Evolutionary conservation across 176 grass and related monocot genomes (phyloP).

Genomic region (Thinopyrum elongatum): DNA sequence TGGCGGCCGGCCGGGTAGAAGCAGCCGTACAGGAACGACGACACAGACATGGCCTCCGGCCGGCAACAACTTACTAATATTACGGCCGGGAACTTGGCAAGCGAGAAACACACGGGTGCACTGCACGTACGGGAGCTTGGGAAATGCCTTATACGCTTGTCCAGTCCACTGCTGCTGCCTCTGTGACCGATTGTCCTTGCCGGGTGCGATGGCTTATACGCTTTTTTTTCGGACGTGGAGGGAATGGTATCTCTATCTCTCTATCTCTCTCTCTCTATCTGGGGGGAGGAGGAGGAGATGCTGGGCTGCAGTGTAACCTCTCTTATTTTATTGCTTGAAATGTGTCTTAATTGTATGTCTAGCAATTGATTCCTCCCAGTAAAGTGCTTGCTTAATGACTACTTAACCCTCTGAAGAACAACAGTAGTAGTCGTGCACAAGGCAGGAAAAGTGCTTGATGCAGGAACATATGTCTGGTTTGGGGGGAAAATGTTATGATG

Average conservation of each 20-base stretch:
- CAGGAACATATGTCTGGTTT: too few relatives aligned
- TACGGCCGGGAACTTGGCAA: too few relatives aligned
- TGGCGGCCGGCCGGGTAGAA: too few relatives aligned
- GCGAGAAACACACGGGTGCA: background rate
- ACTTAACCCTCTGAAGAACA: background rate
- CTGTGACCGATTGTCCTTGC: background rate
- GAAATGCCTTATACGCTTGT: background rate
- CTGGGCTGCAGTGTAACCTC: background rate
- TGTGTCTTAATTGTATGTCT: background rate
- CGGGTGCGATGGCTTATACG: constrained; percentile 25
- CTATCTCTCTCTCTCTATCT: too few relatives aligned
- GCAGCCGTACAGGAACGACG: too few relatives aligned
- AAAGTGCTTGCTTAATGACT: constrained; percentile 1
- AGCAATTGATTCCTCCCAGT: background rate
- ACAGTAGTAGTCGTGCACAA: too few relatives aligned
- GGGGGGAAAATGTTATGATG: too few relatives aligned
- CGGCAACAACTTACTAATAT: too few relatives aligned
- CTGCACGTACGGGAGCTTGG: background rate
- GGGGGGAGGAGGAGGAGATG: background rate
- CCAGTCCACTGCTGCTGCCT: background rate
- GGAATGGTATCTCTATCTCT: constrained; percentile 16
- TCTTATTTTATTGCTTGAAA: constrained; percentile 4
- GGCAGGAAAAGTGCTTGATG: too few relatives aligned
- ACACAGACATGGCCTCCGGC: too few relatives aligned
- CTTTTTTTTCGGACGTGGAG: background rate